Percentiles rank a stretch among this genome's conserved stretches.
Conservation (phyloP, 805 yeast species). For the Diddensiella santjacobensis region DNA sequence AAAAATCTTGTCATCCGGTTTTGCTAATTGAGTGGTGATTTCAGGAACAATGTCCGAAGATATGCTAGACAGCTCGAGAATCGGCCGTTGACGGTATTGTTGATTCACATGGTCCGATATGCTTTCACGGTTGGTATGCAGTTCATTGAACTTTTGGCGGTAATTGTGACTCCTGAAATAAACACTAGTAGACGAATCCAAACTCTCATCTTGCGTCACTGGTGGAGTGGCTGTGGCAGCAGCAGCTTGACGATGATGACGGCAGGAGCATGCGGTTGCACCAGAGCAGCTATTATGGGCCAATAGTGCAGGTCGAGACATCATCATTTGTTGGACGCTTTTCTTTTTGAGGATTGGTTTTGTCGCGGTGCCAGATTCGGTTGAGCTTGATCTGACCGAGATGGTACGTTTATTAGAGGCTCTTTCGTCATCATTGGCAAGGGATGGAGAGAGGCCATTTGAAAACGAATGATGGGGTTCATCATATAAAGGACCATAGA, state of each 20-base stretch:
- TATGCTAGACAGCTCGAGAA: constrained; percentile 5
- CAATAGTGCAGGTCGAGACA: constrained; percentile 32
- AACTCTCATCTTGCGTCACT: constrained; percentile 15
- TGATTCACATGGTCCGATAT: constrained; percentile 32
- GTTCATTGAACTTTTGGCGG: constrained; percentile 32
- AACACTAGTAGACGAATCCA: constrained; percentile 6
- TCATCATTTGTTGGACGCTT: constrained; percentile 76
- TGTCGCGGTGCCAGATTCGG: constrained; percentile 30
- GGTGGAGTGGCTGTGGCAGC: background rate
- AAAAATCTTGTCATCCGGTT: background rate
- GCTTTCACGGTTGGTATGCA: constrained; percentile 25
- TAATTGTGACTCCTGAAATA: constrained; percentile 39
- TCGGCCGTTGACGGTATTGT: constrained; percentile 22
- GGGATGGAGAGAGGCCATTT: constrained; percentile 2
- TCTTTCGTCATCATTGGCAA: constrained; percentile 2
- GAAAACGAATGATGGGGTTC: constrained; percentile 32
- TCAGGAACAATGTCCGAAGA: constrained; percentile 7
- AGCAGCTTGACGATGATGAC: background rate
- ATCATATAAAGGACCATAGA: constrained; percentile 81
- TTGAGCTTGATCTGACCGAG: constrained; percentile 8
- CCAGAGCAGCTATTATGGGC: constrained; percentile 15
- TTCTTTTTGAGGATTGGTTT: constrained; percentile 89
- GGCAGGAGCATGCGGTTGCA: constrained; percentile 10
- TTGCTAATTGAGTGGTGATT: background rate
- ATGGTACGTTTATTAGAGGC: background rate